Evolutionary conservation across 2,329 filamentous ascomycete genomes (phyloP).

Genomic region (Leptographium galeiforme): DNA sequence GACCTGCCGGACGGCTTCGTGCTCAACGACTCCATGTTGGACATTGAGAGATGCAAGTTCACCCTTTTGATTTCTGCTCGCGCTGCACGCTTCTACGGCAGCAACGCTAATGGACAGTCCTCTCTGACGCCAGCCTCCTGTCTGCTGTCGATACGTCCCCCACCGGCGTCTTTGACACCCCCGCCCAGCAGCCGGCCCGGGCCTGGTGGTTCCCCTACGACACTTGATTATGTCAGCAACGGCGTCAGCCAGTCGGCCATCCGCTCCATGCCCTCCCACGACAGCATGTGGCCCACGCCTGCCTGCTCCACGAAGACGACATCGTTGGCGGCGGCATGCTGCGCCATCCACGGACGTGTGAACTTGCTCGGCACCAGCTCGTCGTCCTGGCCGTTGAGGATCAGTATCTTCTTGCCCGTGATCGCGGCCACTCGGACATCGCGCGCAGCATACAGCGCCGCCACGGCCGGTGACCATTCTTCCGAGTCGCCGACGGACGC

Average conservation of each 20-base stretch:
- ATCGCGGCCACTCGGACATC: not conserved
- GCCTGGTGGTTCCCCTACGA: not conserved
- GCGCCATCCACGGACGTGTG: not conserved
- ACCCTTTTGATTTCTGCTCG: not conserved
- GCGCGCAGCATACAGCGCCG: not conserved
- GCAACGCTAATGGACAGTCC: not conserved
- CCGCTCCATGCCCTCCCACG: not conserved
- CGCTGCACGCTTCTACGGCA: not conserved
- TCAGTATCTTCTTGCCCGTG: not conserved
- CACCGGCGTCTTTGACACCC: not conserved
- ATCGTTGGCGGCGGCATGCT: not conserved
- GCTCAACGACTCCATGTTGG: not conserved
- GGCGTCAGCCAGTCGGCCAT: not conserved
- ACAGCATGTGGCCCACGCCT: not conserved
- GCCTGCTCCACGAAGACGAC: not conserved
- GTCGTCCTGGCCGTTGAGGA: constrained; percentile 2
- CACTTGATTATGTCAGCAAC: not conserved
- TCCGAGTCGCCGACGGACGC: not conserved
- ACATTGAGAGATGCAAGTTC: not conserved
- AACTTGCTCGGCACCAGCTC: not conserved
- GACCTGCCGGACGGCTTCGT: not conserved
- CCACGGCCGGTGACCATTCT: not conserved
- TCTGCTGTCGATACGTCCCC: not conserved
- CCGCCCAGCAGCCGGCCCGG: not conserved
- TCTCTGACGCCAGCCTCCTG: not conserved